phyloP scores from a whole-genome alignment of 176 grass and related monocot genomes.

The Juncus inflexus region DNA sequence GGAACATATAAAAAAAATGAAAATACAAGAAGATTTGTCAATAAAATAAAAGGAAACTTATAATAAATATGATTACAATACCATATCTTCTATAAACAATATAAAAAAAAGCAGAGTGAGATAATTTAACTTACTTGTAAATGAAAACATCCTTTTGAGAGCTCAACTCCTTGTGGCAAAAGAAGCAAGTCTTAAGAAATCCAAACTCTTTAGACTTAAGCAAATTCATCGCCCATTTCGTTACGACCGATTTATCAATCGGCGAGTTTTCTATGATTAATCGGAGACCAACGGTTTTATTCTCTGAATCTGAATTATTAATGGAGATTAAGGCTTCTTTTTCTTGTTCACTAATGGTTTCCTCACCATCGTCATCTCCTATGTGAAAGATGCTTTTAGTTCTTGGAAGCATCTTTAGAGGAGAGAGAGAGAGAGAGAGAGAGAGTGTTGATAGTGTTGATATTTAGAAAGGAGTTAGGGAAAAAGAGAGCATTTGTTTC shows the following conservation, averaged over 20 bases:
- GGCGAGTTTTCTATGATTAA: conserved; percentile 53
- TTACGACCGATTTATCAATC: conserved; percentile 28
- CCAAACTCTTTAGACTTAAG: conserved; percentile 3
- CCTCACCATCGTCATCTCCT: conserved; percentile 14
- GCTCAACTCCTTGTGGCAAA: conserved; percentile 50
- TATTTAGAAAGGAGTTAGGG: not conserved
- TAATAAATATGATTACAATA: no score
- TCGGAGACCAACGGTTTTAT: conserved; percentile 42
- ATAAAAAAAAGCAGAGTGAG: not conserved
- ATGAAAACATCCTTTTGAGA: conserved; percentile 66
- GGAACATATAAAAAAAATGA: not conserved
- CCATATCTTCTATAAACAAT: no score
- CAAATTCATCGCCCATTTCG: conserved; percentile 12
- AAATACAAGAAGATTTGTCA: no score
- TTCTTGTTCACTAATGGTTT: conserved; percentile 7
- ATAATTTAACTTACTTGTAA: conserved; percentile 46
- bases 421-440: not conserved
- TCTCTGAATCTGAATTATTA: not conserved
- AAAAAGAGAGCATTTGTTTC: conserved; percentile 24
- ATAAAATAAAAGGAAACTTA: not conserved
- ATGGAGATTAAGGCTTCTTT: conserved; percentile 4
- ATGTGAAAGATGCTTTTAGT: conserved; percentile 28
- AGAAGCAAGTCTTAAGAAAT: conserved; percentile 59
- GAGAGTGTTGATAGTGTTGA: not conserved
- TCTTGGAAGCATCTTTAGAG: conserved; percentile 20